Evolutionary conservation across 2,329 filamentous ascomycete genomes (phyloP), one percentile per base, ranked within the genome.

Genomic region (Fusarium sp.): DNA sequence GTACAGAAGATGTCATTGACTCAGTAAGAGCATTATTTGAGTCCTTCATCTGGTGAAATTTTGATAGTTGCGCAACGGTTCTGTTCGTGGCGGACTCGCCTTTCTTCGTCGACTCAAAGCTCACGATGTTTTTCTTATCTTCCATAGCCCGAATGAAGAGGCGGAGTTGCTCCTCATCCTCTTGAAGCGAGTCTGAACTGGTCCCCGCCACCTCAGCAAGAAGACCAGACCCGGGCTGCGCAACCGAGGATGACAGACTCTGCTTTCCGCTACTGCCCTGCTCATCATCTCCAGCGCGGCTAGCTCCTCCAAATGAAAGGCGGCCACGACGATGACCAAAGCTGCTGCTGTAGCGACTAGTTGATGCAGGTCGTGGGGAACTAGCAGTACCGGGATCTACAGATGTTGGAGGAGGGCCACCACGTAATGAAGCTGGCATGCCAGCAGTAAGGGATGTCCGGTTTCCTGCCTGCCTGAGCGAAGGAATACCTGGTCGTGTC

Each of bases 141-240:
- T 98, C 95, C 8, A 99, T 84, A 65, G 93, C 86, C 73, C 96
- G 96, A 64, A 99, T 81, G 72, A 98, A 99, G 52, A 96, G 94
- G 1, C 92, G 93, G 40, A 99, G 97, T 67, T 96, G 94, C 72
- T 97, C 93, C 73, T 97, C 94, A 71, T 98, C 95, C 0, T 90
- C 85, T 65, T 88, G 87, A 46, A 90, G 82, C 4, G 88, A 90
- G 7, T 92, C 83, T 75, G 92, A 83, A 84, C 89, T 83, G 76
- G 90, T 83, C 3, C 84, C 88, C 11, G 87, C 90, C 25, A 85
- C 85, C 66, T 91, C 93, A 30, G 92, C 88, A 50, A 97, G 84
- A 27, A 96, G 82, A 3, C 92, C 93, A 3, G 94, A 97, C 9
- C 92, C 92, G 41, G 92, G 93, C 69, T 90, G 88, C 4, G 82